A percentile compares a stretch with the other conserved stretches of the same genome.
Evolutionary conservation across 139 green algal genomes (phyloP).

Genomic region (Prasinococcaceae sp.): DNA sequence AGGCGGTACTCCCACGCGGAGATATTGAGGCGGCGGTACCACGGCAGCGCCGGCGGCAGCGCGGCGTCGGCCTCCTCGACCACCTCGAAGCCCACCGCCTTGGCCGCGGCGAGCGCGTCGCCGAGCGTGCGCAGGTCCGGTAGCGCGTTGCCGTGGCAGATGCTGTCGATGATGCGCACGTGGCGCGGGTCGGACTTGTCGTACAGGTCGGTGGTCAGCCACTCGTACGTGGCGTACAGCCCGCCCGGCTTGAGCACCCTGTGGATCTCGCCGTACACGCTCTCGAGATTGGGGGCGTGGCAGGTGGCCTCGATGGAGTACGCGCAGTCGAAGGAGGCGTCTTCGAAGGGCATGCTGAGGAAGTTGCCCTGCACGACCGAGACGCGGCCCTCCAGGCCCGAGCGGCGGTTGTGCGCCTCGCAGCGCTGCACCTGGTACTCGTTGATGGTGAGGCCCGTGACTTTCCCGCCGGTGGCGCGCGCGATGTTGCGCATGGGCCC

Average conservation of each 20-base stretch:
- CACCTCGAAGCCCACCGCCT: constrained; percentile 39
- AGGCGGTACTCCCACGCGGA: constrained; percentile 32
- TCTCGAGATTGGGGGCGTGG: constrained; percentile 71
- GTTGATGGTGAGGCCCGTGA: constrained; percentile 96
- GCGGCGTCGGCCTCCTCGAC: constrained; percentile 47
- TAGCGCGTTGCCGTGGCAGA: constrained; percentile 94
- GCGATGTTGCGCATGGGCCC: constrained; percentile 93
- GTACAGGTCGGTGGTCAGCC: constrained; percentile 76
- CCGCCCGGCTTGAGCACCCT: constrained; percentile 81
- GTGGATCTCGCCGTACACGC: constrained; percentile 67
- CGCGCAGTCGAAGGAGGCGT: constrained; percentile 68
- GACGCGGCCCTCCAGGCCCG: constrained; percentile 49
- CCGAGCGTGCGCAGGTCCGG: constrained; percentile 77
- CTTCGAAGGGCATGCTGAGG: constrained; percentile 78
- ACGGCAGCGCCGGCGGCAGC: constrained; percentile 20
- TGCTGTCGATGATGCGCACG: constrained; percentile 83
- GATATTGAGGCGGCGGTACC: constrained; percentile 34
- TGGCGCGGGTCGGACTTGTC: constrained; percentile 69
- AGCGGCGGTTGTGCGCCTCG: constrained; percentile 21
- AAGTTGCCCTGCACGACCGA: constrained; percentile 86
- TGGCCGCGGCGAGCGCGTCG: constrained; percentile 68
- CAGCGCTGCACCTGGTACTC: constrained; percentile 56
- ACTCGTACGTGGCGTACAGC: constrained; percentile 76
- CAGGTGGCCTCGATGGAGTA: constrained; percentile 97
- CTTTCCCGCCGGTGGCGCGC: constrained; percentile 46